These are phyloP conservation scores for Gossypium turneri DNA, from an alignment of 345 rosid genomes.

Conservation along the genomic window DNA sequence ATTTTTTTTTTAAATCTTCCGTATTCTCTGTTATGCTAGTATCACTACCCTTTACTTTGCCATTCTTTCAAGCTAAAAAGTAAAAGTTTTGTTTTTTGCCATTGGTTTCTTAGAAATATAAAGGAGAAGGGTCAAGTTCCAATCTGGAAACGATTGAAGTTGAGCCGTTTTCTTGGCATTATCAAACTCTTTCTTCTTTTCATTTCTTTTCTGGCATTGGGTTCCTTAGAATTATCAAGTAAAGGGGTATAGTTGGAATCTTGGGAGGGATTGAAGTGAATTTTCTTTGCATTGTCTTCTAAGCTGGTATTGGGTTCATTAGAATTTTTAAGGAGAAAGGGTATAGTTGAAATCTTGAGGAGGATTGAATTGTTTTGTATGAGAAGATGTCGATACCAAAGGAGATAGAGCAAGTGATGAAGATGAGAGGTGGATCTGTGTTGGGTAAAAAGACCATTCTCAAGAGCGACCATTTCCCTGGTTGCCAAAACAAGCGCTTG, in stretches of 20 bases:
- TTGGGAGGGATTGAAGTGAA: conserved; percentile 10
- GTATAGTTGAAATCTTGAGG: not conserved
- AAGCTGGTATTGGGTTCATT: not conserved
- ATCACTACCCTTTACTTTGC: not conserved
- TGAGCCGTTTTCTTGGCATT: not conserved
- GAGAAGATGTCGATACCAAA: conserved; percentile 66
- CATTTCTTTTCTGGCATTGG: not conserved
- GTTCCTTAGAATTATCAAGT: not conserved
- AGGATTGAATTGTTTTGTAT: conserved; percentile 11
- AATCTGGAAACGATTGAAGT: conserved; percentile 7
- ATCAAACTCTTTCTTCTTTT: conserved; percentile 21
- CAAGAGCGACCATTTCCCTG: conserved; percentile 98
- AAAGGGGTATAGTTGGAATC: not conserved
- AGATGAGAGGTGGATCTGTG: conserved; percentile 89
- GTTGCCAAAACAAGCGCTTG: conserved; percentile 94
- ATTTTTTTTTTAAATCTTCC: not conserved
- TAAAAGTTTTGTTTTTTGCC: not conserved
- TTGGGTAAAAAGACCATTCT: conserved; percentile 95
- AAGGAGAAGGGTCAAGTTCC: not conserved
- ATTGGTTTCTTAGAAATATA: not conserved
- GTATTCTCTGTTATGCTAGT: not conserved
- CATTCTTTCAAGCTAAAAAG: conserved; percentile 7
- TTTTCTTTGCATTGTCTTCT: conserved; percentile 4
- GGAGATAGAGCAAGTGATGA: conserved; percentile 91
- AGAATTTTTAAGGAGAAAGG: not conserved